Conservation (phyloP, 192 early-diverging fungal species). For the Paraglomus brasilianum region DNA sequence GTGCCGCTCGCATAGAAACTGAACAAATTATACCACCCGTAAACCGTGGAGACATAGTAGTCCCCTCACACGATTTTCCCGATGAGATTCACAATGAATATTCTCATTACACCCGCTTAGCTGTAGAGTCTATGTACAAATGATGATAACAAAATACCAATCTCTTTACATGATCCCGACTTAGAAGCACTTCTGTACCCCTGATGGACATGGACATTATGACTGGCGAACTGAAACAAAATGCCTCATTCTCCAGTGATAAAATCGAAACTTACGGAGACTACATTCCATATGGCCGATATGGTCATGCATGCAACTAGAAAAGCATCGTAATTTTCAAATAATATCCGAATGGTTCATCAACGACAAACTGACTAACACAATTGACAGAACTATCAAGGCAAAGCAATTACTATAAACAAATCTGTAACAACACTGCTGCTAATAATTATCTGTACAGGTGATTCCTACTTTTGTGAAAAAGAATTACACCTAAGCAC, state of each 20-base stretch:
- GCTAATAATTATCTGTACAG: background rate
- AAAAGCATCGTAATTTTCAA: constrained; percentile 8
- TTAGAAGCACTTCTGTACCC: background rate
- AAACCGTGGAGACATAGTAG: background rate
- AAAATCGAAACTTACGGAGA: constrained; percentile 15
- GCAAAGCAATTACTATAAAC: too few species aligned
- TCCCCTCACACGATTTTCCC: background rate
- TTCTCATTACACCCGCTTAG: constrained; percentile 5
- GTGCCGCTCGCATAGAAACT: background rate
- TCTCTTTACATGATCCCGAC: background rate
- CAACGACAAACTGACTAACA: too few species aligned
- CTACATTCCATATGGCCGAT: constrained; percentile 21
- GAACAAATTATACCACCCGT: background rate
- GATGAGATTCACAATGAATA: background rate
- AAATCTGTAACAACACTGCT: too few species aligned
- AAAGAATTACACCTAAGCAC: background rate
- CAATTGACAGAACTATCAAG: too few species aligned
- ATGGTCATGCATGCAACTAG: background rate
- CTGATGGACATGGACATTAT: background rate
- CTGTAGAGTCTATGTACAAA: background rate
- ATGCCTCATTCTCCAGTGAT: too few species aligned
- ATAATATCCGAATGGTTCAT: background rate
- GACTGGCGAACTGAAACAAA: background rate
- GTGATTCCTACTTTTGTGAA: constrained; percentile 11
- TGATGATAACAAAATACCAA: background rate